Conservation (phyloP, 768 basidiomycete species). For the Phylloporus arenicola region DNA sequence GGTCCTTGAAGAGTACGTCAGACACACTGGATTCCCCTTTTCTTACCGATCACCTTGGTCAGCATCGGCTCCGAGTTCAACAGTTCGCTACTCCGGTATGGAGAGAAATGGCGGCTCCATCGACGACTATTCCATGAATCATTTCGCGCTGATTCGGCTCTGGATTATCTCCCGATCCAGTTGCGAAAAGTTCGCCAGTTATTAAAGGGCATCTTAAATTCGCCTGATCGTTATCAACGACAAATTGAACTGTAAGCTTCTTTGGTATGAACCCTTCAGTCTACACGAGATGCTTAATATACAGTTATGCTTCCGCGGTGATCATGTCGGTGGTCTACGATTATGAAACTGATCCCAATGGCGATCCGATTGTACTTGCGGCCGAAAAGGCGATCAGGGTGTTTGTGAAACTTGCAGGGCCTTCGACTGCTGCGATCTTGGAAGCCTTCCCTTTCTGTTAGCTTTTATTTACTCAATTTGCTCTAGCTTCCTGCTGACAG, state of each 20-base stretch:
- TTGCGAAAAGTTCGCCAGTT: constrained; percentile 27
- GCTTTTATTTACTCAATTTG: constrained; percentile 11
- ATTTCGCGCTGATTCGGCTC: constrained; percentile 25
- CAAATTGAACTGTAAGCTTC: constrained; percentile 28
- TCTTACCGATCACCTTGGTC: constrained; percentile 1
- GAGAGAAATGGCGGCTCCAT: constrained; percentile 29
- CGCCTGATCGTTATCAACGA: constrained; percentile 23
- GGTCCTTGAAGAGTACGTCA: constrained; percentile 21
- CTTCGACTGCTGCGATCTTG: constrained; percentile 22
- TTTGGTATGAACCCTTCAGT: neutral
- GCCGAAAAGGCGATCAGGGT: constrained; percentile 28
- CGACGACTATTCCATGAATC: constrained; percentile 31
- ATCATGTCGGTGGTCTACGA: constrained; percentile 33
- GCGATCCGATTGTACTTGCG: constrained; percentile 25
- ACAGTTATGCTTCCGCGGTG: constrained; percentile 29
- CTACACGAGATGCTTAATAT: constrained; percentile 2
- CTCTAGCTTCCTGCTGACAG: constrained; percentile 8
- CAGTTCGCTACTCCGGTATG: constrained; percentile 27
- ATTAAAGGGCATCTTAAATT: constrained; percentile 16
- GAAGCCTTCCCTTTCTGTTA: constrained; percentile 31
- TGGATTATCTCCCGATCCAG: constrained; percentile 22
- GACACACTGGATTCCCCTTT: neutral
- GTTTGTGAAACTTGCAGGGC: constrained; percentile 22
- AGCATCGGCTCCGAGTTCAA: constrained; percentile 30
- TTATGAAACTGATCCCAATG: constrained; percentile 25